Conservation (phyloP, 495 filamentous ascomycete genomes). For the Aspergillus wentii region DNA sequence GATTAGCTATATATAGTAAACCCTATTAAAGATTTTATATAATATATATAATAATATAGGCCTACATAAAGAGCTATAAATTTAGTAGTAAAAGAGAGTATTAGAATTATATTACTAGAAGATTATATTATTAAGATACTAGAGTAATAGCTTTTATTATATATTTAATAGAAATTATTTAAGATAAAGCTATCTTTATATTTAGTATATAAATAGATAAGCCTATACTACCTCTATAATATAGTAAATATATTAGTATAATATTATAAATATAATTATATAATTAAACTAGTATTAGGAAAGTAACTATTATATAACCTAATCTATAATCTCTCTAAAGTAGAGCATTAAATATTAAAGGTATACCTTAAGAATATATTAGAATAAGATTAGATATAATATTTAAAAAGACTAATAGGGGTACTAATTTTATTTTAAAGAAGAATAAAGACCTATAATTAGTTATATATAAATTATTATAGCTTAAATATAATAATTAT, state of each 20-base stretch:
- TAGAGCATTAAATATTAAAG: constrained; percentile 1
- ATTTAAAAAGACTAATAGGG: no score
- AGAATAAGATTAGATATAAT: no score
- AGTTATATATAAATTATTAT: neutral
- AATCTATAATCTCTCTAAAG: constrained; percentile 1
- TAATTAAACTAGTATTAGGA: constrained; percentile 1
- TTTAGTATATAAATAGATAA: neutral
- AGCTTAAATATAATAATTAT: no score
- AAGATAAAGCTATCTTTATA: neutral
- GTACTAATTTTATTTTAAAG: neutral
- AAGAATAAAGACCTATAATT: no score
- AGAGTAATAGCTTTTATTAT: neutral
- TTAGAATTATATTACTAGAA: no score
- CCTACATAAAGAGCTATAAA: no score
- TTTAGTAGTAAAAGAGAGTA: neutral
- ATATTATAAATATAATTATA: constrained; percentile 3
- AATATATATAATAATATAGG: no score
- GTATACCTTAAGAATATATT: no score
- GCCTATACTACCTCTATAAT: neutral
- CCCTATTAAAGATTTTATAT: no score
- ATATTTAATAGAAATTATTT: neutral
- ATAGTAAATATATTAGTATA: neutral
- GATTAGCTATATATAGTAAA: neutral
- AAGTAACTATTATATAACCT: constrained; percentile 4
- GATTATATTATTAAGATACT: neutral